phyloP scores from a whole-genome alignment of 805 yeast species.

The Yarrowia alimentaria region DNA sequence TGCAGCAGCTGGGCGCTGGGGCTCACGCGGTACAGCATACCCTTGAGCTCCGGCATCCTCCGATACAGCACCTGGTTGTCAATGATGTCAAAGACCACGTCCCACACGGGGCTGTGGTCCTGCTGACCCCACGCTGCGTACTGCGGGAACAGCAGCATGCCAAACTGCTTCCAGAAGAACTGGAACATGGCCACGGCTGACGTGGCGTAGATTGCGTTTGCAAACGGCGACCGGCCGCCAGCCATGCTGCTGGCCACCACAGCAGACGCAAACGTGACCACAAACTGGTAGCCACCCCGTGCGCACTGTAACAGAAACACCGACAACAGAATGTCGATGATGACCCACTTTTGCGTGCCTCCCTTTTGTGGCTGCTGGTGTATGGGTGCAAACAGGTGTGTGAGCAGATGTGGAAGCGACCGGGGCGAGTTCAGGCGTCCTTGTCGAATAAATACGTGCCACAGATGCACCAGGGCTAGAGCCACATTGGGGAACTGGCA shows the following conservation, averaged over 20 bases:
- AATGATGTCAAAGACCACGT: slow-evolving; percentile 14
- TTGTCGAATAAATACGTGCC: slow-evolving; percentile 22
- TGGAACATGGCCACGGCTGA: slow-evolving; percentile 34
- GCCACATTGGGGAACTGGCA: slow-evolving; percentile 22
- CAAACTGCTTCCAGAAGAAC: slow-evolving; percentile 32
- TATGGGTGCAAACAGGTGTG: slow-evolving; percentile 9
- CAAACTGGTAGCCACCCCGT: slow-evolving; percentile 20
- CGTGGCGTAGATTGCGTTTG: slow-evolving; percentile 39
- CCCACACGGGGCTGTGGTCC: slow-evolving; percentile 18
- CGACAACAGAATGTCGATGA: slow-evolving; percentile 16
- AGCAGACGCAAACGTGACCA: slow-evolving; percentile 38
- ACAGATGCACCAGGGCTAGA: slow-evolving; percentile 11
- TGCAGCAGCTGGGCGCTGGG: slow-evolving; percentile 34
- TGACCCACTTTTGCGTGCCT: slow-evolving; percentile 6
- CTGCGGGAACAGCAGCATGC: slow-evolving; percentile 31
- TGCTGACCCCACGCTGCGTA: slow-evolving; percentile 24
- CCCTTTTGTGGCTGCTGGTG: background rate
- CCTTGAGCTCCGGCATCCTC: slow-evolving; percentile 14
- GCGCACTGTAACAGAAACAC: slow-evolving; percentile 15
- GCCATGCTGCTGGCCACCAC: slow-evolving; percentile 38
- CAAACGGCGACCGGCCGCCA: slow-evolving; percentile 36
- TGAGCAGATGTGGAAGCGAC: slow-evolving; percentile 15
- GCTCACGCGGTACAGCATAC: slow-evolving; percentile 30
- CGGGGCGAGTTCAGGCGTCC: slow-evolving; percentile 11
- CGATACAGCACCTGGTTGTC: slow-evolving; percentile 25